Evolutionary conservation across 108 stramenopile genomes (phyloP).

Genomic region (Conticribra guillardii): DNA sequence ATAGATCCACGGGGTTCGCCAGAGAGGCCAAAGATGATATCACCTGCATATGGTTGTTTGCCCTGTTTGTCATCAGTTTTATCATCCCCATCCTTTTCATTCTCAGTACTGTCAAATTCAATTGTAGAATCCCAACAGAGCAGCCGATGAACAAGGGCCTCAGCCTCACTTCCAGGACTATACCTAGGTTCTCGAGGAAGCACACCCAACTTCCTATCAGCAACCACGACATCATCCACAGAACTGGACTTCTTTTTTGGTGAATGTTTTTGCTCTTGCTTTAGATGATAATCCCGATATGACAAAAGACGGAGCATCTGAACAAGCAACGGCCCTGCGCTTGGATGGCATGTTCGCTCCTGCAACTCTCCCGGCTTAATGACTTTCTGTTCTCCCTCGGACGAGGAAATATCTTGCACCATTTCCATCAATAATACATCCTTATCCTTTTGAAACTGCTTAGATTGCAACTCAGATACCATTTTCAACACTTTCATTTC

Average conservation of each 20-base stretch:
- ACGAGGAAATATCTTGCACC: conserved; percentile 24
- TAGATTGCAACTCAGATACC: conserved; percentile 36
- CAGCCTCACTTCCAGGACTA: conserved; percentile 57
- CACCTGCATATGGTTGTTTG: conserved; percentile 59
- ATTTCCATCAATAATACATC: conserved; percentile 43
- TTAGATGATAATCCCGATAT: conserved; percentile 39
- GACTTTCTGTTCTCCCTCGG: conserved; percentile 1
- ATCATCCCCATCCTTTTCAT: conserved; percentile 32
- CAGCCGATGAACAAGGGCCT: conserved; percentile 59
- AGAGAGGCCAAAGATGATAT: conserved; percentile 83
- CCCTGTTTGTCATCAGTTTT: conserved; percentile 9
- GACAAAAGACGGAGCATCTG: conserved; percentile 72
- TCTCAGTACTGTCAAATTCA: conserved; percentile 30
- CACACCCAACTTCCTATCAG: conserved; percentile 63
- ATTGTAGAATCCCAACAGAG: conserved; percentile 69
- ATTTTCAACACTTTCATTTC: conserved; percentile 20
- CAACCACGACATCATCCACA: conserved; percentile 21
- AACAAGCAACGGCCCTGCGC: conserved; percentile 81
- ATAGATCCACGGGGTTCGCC: conserved; percentile 85
- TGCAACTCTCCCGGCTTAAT: conserved; percentile 64
- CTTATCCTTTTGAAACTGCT: conserved; percentile 45
- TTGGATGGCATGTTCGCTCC: conserved; percentile 71
- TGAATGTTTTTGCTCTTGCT: no score
- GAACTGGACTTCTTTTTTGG: conserved; percentile 2
- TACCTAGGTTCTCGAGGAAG: conserved; percentile 64